Evolutionary conservation across 2,329 filamentous ascomycete genomes (phyloP).

Genomic region (Achaetomium macrosporum): DNA sequence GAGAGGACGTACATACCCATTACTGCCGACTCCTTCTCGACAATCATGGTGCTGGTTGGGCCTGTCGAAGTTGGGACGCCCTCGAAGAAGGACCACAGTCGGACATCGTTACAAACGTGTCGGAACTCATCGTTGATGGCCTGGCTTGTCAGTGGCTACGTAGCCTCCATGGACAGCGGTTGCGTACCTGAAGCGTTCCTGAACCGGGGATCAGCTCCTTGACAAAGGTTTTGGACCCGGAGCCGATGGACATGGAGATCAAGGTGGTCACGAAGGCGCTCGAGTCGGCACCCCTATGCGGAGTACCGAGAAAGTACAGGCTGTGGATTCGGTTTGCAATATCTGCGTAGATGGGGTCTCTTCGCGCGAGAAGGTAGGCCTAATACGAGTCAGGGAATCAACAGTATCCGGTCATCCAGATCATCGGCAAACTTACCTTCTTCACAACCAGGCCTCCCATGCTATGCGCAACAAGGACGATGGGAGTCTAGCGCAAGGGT

Average conservation of each 20-base stretch:
- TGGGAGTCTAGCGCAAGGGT: background rate
- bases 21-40: conserved; percentile 27
- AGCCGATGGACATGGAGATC: conserved; percentile 17
- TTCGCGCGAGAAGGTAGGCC: conserved; percentile 20
- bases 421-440: background rate
- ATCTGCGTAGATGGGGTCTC: conserved; percentile 17
- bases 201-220: conserved; percentile 23
- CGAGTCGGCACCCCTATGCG: conserved; percentile 24
- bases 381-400: background rate
- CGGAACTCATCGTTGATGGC: conserved; percentile 30
- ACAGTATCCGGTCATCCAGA: too few relatives aligned
- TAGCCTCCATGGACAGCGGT: background rate
- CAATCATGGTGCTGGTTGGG: conserved; percentile 21
- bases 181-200: conserved; percentile 8
- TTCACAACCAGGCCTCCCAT: background rate
- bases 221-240: conserved; percentile 25
- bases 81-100: conserved; percentile 29
- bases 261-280: conserved; percentile 21
- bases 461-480: background rate
- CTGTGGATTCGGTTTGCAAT: conserved; percentile 24
- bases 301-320: conserved; percentile 30
- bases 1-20: conserved; percentile 5
- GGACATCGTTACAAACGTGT: conserved; percentile 22
- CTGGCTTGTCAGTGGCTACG: conserved; percentile 4
- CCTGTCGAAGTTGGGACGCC: conserved; percentile 21